Conservation (phyloP, 2,329 filamentous ascomycete genomes). For the Cladosporium sp. region DNA sequence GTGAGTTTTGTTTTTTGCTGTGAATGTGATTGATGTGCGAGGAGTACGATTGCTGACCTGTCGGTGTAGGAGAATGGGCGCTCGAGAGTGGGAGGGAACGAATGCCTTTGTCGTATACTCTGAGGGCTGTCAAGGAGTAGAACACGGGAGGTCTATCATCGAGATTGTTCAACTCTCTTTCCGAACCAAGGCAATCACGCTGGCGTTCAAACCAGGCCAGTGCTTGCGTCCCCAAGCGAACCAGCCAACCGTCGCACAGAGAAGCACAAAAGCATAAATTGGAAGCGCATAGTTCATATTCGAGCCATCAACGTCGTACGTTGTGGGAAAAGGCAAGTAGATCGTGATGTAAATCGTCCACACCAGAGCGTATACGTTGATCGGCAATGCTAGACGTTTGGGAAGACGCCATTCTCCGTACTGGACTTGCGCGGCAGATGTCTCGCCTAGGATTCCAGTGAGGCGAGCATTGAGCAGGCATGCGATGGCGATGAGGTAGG, state of each 20-base stretch:
- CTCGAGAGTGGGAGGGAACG: conserved; percentile 18
- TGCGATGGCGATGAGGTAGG: conserved; percentile 22
- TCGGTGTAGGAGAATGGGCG: conserved; percentile 17
- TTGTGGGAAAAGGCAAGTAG: conserved; percentile 41
- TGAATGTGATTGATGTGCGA: too few species aligned
- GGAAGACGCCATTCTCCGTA: conserved; percentile 20
- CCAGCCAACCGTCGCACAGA: conserved; percentile 8
- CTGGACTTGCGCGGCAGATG: conserved; percentile 7
- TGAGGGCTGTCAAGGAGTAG: conserved; percentile 19
- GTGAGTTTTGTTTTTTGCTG: not conserved
- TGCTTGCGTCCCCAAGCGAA: conserved; percentile 15
- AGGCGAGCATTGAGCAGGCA: conserved; percentile 20
- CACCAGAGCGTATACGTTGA: conserved; percentile 20
- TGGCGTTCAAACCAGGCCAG: conserved; percentile 12
- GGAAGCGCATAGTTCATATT: conserved; percentile 52
- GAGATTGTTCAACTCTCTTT: conserved; percentile 8
- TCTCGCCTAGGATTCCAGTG: conserved; percentile 1
- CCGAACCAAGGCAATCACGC: conserved; percentile 6
- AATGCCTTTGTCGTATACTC: conserved; percentile 21
- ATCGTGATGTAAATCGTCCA: conserved; percentile 20
- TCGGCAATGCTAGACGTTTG: conserved; percentile 13
- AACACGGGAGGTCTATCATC: not conserved
- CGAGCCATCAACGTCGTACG: conserved; percentile 43
- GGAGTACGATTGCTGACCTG: not conserved
- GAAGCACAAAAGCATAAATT: conserved; percentile 13